Conservation (phyloP, 345 rosid species). For the Angophora floribunda region DNA sequence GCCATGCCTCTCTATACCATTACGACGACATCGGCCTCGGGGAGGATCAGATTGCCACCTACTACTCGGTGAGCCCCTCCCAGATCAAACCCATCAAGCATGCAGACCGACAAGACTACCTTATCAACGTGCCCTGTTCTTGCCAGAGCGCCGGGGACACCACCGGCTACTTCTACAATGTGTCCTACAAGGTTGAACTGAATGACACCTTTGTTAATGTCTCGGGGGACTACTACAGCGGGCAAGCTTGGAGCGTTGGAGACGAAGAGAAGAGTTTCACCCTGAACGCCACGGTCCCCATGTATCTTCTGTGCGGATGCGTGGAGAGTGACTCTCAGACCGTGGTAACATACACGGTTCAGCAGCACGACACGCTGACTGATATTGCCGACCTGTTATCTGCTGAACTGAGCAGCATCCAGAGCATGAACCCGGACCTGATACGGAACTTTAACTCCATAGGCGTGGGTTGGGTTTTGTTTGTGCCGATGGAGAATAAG, state of each 20-base stretch:
- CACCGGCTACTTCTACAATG: slow-evolving; percentile 32
- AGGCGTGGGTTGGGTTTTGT: slow-evolving; percentile 28
- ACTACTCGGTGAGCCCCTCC: slow-evolving; percentile 25
- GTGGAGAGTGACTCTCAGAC: slow-evolving; percentile 10
- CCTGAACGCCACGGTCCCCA: not conserved
- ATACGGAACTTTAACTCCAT: slow-evolving; percentile 6
- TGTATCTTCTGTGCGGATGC: slow-evolving; percentile 50
- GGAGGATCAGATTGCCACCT: slow-evolving; percentile 13
- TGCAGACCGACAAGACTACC: slow-evolving; percentile 17
- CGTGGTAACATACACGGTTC: slow-evolving; percentile 54
- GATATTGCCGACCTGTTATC: slow-evolving; percentile 23
- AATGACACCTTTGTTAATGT: slow-evolving; percentile 18
- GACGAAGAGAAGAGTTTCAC: slow-evolving; percentile 4
- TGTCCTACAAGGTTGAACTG: slow-evolving; percentile 11
- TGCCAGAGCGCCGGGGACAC: slow-evolving; percentile 20
- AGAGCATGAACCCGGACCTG: slow-evolving; percentile 20
- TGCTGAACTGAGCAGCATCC: slow-evolving; percentile 8
- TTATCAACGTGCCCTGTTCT: slow-evolving; percentile 37
- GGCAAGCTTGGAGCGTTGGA: slow-evolving; percentile 33
- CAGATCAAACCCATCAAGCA: slow-evolving; percentile 12
- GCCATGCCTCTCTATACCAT: slow-evolving; percentile 37
- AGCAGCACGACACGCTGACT: slow-evolving; percentile 26
- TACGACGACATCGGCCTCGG: not conserved
- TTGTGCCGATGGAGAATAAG: slow-evolving; percentile 24
- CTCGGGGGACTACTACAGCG: slow-evolving; percentile 15